Percentiles rank a stretch among this genome's conserved stretches.
These are phyloP conservation scores for Trifolium subterraneum DNA, from an alignment of 306 rosid genomes.

Conservation along the genomic window DNA sequence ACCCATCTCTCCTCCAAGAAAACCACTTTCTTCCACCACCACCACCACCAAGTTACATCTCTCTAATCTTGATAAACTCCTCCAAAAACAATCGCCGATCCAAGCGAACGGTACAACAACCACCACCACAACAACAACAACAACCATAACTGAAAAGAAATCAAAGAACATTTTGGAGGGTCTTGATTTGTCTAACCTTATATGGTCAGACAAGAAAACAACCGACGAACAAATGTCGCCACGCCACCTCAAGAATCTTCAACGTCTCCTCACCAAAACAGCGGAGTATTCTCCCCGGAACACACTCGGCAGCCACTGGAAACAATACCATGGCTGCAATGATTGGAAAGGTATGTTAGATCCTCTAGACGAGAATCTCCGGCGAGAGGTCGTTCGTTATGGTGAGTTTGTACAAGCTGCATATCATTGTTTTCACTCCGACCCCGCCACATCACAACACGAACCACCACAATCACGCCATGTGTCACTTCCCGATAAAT, in stretches of 20 bases:
- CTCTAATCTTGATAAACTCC: slow-evolving; percentile 77
- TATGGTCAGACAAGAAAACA: slow-evolving; percentile 69
- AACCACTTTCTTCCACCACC: slow-evolving; percentile 38
- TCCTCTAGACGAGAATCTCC: slow-evolving; percentile 92
- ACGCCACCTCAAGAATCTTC: slow-evolving; percentile 66
- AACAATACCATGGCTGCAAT: slow-evolving; percentile 74
- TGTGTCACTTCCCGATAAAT: slow-evolving; percentile 61
- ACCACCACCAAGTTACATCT: slow-evolving; percentile 50
- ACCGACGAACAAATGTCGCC: slow-evolving; percentile 87
- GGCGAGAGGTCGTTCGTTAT: slow-evolving; percentile 88
- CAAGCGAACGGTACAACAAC: background rate
- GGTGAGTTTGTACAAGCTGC: slow-evolving; percentile 93
- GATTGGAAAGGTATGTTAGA: slow-evolving; percentile 85
- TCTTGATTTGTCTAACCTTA: slow-evolving; percentile 58
- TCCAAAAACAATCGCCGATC: slow-evolving; percentile 43
- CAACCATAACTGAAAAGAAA: slow-evolving; percentile 42
- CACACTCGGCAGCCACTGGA: slow-evolving; percentile 70
- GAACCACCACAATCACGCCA: slow-evolving; percentile 54
- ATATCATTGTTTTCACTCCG: slow-evolving; percentile 71
- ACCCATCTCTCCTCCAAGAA: slow-evolving; percentile 12
- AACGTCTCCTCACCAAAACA: slow-evolving; percentile 63
- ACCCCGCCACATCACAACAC: slow-evolving; percentile 67
- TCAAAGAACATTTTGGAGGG: slow-evolving; percentile 57
- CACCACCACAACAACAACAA: background rate
- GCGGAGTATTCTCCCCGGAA: slow-evolving; percentile 80